Conservation (phyloP, 495 filamentous ascomycete species). For the Penicillium manginii region DNA sequence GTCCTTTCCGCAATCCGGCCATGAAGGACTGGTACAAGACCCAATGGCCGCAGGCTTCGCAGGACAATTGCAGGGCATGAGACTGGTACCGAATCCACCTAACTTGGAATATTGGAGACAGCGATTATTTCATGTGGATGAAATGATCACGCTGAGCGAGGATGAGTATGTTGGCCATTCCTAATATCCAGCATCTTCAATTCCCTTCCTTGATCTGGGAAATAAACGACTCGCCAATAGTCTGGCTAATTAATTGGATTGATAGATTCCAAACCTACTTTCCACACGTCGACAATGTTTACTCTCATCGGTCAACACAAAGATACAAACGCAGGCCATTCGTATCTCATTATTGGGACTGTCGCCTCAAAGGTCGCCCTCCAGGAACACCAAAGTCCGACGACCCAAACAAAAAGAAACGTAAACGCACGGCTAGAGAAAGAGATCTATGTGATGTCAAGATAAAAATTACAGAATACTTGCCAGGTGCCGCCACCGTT, state of each 20-base stretch:
- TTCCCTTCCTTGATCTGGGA: not conserved
- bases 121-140: conserved; percentile 76
- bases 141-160: conserved; percentile 73
- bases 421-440: conserved; percentile 76
- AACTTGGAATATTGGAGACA: conserved; percentile 74
- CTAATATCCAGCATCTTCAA: not conserved
- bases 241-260: conserved; percentile 6
- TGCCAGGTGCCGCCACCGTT: conserved; percentile 54
- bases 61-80: conserved; percentile 59
- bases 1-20: conserved; percentile 19
- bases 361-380: conserved; percentile 82
- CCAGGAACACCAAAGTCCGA: conserved; percentile 83
- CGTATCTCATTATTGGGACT: conserved; percentile 89
- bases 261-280: conserved; percentile 84
- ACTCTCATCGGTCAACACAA: conserved; percentile 88
- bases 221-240: not conserved
- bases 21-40: conserved; percentile 13
- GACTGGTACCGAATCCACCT: conserved; percentile 67
- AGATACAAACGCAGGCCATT: conserved; percentile 83
- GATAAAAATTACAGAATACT: conserved; percentile 89
- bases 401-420: conserved; percentile 87
- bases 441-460: conserved; percentile 87
- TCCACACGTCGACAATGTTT: conserved; percentile 89
- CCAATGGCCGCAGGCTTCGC: conserved; percentile 20
- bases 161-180: conserved; percentile 65